These are phyloP conservation scores for maize (Zea mays) DNA, from an alignment of 176 grass and related monocot genomes.

Conservation along the genomic window Zm-B73-REFERENCE-NAM-5.0 NC_050100.1:171551001-171551500, in stretches of 20 bases:
- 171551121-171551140: not conserved
- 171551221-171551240: not conserved
- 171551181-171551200: not conserved
- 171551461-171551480: too few relatives aligned
- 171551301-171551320: too few relatives aligned
- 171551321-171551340: too few relatives aligned
- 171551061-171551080: not conserved
- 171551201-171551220: not conserved
- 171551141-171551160: conserved; percentile 1
- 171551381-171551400: too few relatives aligned
- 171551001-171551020: not conserved
- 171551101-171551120: conserved; percentile 5
- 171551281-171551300: too few relatives aligned
- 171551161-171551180: not conserved
- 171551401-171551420: too few relatives aligned
- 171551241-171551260: not conserved
- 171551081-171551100: not conserved
- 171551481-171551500: too few relatives aligned
- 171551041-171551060: not conserved
- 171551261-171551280: not conserved
- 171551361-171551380: too few relatives aligned
- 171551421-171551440: too few relatives aligned
- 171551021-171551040: not conserved
- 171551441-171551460: too few relatives aligned
- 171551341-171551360: too few relatives aligned